Conservation (phyloP, 345 rosid species). For the Conringia planisiliqua region DNA sequence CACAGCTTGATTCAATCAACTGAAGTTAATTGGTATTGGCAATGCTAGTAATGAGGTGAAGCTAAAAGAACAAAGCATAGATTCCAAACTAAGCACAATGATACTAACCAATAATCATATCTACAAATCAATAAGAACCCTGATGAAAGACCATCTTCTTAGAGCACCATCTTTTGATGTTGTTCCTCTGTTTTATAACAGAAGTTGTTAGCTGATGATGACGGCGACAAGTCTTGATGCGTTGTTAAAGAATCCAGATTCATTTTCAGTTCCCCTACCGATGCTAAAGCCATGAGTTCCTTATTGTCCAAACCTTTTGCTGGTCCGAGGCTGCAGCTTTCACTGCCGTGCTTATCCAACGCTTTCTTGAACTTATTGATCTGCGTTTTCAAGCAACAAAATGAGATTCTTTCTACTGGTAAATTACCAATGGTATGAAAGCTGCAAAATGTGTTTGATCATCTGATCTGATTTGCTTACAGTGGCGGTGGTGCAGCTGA, state of each 20-base stretch:
- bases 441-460: not conserved
- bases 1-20: not conserved
- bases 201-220: not conserved
- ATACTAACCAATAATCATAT: not conserved
- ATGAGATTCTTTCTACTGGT: not conserved
- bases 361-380: conserved; percentile 71
- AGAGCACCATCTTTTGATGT: not conserved
- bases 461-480: conserved; percentile 33
- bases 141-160: not conserved
- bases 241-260: not conserved
- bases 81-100: not conserved
- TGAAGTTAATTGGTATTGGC: not conserved
- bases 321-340: conserved; percentile 42
- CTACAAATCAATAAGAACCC: conserved; percentile 4
- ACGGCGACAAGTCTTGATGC: not conserved
- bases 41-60: not conserved
- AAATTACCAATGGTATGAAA: not conserved
- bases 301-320: conserved; percentile 54
- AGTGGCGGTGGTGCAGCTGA: conserved; percentile 66
- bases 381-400: conserved; percentile 28
- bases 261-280: conserved; percentile 36
- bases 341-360: conserved; percentile 45
- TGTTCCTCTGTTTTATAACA: conserved; percentile 9
- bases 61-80: not conserved
- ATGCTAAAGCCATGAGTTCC: conserved; percentile 35